Conservation (phyloP, 306 rosid species). For the Inga laurina region DNA sequence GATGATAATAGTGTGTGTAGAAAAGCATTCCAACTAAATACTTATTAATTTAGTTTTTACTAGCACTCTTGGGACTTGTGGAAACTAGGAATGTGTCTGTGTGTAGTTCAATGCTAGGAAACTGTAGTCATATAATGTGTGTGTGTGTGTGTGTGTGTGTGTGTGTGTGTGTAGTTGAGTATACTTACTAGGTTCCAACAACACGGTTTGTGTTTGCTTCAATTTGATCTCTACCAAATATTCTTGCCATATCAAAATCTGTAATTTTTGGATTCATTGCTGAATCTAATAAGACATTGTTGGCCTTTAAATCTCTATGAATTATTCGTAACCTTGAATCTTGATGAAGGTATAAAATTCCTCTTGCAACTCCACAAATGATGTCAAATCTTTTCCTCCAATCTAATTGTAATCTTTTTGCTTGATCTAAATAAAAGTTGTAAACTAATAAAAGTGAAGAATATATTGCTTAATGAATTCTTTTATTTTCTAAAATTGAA, state of each 20-base stretch:
- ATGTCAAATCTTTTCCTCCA: background rate
- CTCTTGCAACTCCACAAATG: background rate
- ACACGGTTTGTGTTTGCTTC: slow-evolving; percentile 24
- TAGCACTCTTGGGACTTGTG: background rate
- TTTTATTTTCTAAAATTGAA: background rate
- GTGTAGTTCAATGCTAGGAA: background rate
- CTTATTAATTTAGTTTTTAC: no score
- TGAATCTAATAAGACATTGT: background rate
- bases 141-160: no score
- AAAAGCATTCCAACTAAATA: no score
- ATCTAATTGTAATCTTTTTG: background rate
- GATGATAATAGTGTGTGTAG: no score
- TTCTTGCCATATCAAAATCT: background rate
- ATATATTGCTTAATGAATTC: background rate
- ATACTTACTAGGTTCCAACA: slow-evolving; percentile 70
- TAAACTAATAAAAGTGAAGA: background rate
- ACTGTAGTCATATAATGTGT: background rate
- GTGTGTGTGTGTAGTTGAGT: background rate
- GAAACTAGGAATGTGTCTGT: background rate
- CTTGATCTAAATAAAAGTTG: slow-evolving; percentile 23
- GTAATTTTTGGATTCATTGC: background rate
- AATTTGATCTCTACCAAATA: background rate
- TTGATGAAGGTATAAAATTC: background rate
- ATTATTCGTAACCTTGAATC: background rate
- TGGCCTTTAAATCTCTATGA: background rate